Percentiles rank a stretch among this genome's conserved stretches.
Conservation (phyloP, 257 asterid genomes). For the Thymus quinquecostatus region DNA sequence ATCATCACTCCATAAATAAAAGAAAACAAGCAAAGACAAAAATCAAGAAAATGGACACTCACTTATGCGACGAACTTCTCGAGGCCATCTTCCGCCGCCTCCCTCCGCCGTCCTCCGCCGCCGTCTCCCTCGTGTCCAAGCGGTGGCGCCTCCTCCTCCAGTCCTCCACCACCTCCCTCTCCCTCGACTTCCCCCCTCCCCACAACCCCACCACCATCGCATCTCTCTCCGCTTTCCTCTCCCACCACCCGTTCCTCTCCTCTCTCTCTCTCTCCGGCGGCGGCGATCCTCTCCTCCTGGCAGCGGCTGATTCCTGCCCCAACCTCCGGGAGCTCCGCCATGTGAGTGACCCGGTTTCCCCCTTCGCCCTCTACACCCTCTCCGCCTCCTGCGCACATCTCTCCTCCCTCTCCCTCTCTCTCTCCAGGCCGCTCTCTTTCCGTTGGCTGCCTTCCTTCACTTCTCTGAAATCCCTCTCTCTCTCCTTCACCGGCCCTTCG, state of each 20-base stretch:
- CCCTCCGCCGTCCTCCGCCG: conserved; percentile 59
- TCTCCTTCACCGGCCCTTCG: conserved; percentile 39
- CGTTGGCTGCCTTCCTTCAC: conserved; percentile 53
- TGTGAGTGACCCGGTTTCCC: conserved; percentile 48
- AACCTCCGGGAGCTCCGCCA: conserved; percentile 55
- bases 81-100: conserved; percentile 85
- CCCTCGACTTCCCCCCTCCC: conserved; percentile 49
- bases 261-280: conserved; percentile 48
- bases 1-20: not conserved
- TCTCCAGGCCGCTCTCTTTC: conserved; percentile 60
- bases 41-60: conserved; percentile 50
- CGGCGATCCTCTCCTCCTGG: conserved; percentile 39
- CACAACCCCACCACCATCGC: conserved; percentile 38
- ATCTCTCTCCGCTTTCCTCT: conserved; percentile 51
- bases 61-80: conserved; percentile 80
- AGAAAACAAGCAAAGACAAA: not conserved
- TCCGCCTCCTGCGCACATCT: conserved; percentile 54
- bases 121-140: conserved; percentile 67
- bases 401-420: conserved; percentile 51
- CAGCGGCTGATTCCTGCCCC: conserved; percentile 57
- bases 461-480: conserved; percentile 51
- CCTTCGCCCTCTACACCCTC: conserved; percentile 44
- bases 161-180: conserved; percentile 62
- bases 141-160: conserved; percentile 77
- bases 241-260: conserved; percentile 54